Evolutionary conservation across 139 green algal genomes (phyloP).

Genomic region (Closterium sp.): DNA sequence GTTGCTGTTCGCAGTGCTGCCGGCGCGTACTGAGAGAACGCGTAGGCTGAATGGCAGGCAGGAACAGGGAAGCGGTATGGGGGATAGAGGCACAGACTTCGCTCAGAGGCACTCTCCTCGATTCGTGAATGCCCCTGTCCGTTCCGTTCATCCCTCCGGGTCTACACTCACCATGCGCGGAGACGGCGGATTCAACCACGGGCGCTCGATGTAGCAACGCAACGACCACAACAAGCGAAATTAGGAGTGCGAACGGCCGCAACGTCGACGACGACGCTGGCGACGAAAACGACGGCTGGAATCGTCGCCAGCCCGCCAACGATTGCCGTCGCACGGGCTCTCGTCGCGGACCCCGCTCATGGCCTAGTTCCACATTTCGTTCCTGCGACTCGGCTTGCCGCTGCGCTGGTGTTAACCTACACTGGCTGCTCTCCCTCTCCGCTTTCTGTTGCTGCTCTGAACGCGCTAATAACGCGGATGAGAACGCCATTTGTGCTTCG

Average conservation of each 20-base stretch:
- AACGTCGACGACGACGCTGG: background rate
- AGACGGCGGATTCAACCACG: background rate
- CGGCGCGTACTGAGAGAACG: background rate
- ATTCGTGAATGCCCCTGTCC: too few relatives aligned
- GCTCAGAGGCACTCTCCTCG: too few relatives aligned
- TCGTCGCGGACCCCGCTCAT: background rate
- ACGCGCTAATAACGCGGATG: background rate
- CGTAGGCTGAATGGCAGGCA: background rate
- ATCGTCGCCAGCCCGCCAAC: background rate
- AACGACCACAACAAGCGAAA: background rate
- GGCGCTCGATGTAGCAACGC: background rate
- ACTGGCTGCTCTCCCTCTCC: background rate
- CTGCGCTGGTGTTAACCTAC: background rate
- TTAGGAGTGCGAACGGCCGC: background rate
- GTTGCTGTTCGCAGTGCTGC: too few relatives aligned
- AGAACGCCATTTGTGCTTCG: background rate
- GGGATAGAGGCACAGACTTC: too few relatives aligned
- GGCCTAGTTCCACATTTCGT: background rate
- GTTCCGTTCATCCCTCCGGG: too few relatives aligned
- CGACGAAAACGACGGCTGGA: background rate
- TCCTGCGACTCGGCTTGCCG: background rate
- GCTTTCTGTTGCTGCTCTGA: background rate
- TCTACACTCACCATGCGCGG: background rate
- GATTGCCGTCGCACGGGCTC: background rate
- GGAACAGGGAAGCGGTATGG: too few relatives aligned